These are phyloP conservation scores for Halophytophthora batemanensis DNA, from an alignment of 352 stramenopile species.

Conservation along the genomic window DNA sequence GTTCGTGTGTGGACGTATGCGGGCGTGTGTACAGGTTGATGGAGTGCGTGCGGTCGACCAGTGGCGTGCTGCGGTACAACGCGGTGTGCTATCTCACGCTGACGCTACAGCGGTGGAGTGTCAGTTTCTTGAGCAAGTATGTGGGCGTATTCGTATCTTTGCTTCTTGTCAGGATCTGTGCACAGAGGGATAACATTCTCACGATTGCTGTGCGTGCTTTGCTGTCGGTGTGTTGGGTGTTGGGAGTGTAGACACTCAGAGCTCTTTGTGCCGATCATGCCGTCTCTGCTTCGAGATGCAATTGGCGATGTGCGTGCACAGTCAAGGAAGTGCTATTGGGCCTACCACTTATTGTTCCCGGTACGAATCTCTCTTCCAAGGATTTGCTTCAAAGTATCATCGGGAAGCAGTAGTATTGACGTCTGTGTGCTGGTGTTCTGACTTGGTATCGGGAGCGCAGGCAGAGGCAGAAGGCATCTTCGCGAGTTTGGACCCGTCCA, in stretches of 20 bases:
- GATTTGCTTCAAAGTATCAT: neutral
- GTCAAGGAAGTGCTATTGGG: slow-evolving; percentile 79
- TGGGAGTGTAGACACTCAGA: slow-evolving; percentile 41
- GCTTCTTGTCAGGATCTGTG: neutral
- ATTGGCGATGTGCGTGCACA: slow-evolving; percentile 71
- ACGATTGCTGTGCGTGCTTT: neutral
- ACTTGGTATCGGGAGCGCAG: slow-evolving; percentile 9
- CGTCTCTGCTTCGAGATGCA: slow-evolving; percentile 60
- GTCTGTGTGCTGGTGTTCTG: slow-evolving; percentile 2
- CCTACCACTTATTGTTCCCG: slow-evolving; percentile 62
- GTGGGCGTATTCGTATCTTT: slow-evolving; percentile 9
- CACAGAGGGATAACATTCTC: neutral
- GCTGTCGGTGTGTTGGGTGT: neutral
- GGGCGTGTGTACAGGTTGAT: slow-evolving; percentile 42
- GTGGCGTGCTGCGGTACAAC: slow-evolving; percentile 70
- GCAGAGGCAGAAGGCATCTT: slow-evolving; percentile 54
- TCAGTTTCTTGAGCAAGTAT: slow-evolving; percentile 68
- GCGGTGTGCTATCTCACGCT: slow-evolving; percentile 79
- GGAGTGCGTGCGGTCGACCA: slow-evolving; percentile 69
- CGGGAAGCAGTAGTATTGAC: neutral
- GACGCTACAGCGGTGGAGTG: slow-evolving; percentile 61
- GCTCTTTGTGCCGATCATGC: slow-evolving; percentile 56
- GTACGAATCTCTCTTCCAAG: slow-evolving; percentile 19
- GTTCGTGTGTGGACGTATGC: neutral
- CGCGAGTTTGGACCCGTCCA: slow-evolving; percentile 60